Base-by-base conservation (phyloP, 768 basidiomycete species). In the Lentinula guzmanii region DNA sequence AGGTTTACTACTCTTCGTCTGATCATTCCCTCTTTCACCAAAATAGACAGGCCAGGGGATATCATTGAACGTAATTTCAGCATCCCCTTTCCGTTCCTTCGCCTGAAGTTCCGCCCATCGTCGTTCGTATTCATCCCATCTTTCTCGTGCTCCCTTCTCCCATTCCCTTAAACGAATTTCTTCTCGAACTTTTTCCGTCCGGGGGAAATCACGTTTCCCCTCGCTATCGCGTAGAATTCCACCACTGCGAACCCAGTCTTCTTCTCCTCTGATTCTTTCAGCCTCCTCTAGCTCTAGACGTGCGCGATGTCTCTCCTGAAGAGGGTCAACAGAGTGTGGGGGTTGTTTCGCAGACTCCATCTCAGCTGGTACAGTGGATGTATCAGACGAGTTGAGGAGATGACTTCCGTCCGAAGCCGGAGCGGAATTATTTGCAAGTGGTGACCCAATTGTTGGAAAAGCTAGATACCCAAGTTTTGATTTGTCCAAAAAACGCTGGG, bases 41-140 rank as follows among this genome's bases (percentile, higher is more conserved):
- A 33, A 24, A 31, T 52, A 11, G 9, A 84, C 72, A 0, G 88
- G 89, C 88, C 89, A 90, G 0, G 88, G 86, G 48, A 90, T 78
- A 62, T 84, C 82, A 4, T 58, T 65, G 65, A 88, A 90, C 6
- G 45, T 9, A 16, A 15, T 15, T 18, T 21, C n/a, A 15, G 41
- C 21, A 53, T 58, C 34, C 50, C 46, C 5, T 35, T 63, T 60
- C 39, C 66, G 61, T 16, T 64, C 63, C 61, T 71, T 71, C 21
- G 71, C 66, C 50, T 71, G 65, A 13, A 85, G 69, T 11, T 65
- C 65, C 34, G 67, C 70, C 87, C 89, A 89, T 8, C 75, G 72
- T 16, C 64, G 52, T 61, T 87, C 85, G 64, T 88, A 86, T 6
- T 61, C 66, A n/a, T 79, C 73, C 84, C 88, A 86, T 42, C 75